Conservation (phyloP, 2,329 filamentous ascomycete genomes). For the Nemania diffusa region DNA sequence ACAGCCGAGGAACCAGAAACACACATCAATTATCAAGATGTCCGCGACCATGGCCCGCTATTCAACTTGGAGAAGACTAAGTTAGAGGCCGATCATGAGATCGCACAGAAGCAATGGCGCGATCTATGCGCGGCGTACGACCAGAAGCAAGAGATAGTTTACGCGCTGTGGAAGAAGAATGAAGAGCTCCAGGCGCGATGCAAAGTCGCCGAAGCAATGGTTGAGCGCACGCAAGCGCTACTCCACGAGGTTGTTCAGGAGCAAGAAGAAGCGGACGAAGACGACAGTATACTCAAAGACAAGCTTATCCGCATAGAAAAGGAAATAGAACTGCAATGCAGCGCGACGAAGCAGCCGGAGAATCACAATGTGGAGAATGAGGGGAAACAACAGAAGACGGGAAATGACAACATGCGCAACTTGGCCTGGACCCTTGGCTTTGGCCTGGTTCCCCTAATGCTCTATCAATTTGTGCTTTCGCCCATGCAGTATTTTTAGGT, state of each 20-base stretch:
- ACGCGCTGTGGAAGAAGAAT: background rate
- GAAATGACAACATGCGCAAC: too few species aligned
- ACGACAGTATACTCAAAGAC: background rate
- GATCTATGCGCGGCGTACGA: background rate
- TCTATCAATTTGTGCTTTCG: too few species aligned
- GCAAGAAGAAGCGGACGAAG: background rate
- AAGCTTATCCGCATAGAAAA: background rate
- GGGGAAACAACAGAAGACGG: background rate
- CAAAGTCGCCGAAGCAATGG: background rate
- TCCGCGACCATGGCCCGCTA: conserved; percentile 13
- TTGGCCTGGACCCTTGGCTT: background rate
- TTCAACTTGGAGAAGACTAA: background rate
- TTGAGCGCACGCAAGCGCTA: background rate
- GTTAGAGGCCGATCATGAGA: conserved; percentile 6
- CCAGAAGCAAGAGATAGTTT: background rate
- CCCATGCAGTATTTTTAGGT: too few species aligned
- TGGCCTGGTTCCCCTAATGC: too few species aligned
- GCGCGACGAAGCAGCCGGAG: background rate
- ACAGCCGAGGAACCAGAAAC: background rate
- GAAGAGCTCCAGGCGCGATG: background rate
- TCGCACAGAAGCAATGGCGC: conserved; percentile 2
- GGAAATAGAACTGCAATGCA: background rate
- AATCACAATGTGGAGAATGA: background rate
- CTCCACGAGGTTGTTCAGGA: background rate
- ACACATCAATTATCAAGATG: conserved; percentile 1